Evolutionary conservation across 306 rosid genomes (phyloP).

Genomic region (Boehmeria nivea): DNA sequence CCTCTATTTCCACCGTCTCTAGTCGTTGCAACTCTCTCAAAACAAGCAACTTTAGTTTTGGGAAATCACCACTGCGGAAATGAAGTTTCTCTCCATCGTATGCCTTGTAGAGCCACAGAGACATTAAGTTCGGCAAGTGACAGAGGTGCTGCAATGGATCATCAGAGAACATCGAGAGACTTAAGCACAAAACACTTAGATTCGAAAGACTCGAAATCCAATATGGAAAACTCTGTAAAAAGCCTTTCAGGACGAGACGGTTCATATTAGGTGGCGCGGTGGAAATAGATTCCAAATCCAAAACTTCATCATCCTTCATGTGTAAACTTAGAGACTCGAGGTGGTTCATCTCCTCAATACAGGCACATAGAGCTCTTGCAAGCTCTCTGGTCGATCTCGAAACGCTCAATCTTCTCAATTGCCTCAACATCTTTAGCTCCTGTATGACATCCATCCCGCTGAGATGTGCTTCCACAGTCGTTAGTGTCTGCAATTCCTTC

Average conservation of each 20-base stretch:
- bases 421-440: not conserved
- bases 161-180: constrained; percentile 4
- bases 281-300: not conserved
- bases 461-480: not conserved
- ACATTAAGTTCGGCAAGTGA: too few species aligned
- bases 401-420: not conserved
- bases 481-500: not conserved
- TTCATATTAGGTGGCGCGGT: not conserved
- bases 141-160: constrained; percentile 14
- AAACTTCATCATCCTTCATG: not conserved
- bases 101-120: too few species aligned
- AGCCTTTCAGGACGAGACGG: not conserved
- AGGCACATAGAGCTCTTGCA: not conserved
- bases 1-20: too few species aligned
- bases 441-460: not conserved
- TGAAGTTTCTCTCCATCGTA: too few species aligned
- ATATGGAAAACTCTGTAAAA: not conserved
- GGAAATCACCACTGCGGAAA: too few species aligned
- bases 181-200: not conserved
- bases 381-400: not conserved
- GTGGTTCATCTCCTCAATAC: not conserved
- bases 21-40: too few species aligned
- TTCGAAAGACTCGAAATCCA: too few species aligned
- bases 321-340: not conserved
- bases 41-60: too few species aligned